Conservation (phyloP, 2,329 filamentous ascomycete genomes). For the Botrytis elliptica region DNA sequence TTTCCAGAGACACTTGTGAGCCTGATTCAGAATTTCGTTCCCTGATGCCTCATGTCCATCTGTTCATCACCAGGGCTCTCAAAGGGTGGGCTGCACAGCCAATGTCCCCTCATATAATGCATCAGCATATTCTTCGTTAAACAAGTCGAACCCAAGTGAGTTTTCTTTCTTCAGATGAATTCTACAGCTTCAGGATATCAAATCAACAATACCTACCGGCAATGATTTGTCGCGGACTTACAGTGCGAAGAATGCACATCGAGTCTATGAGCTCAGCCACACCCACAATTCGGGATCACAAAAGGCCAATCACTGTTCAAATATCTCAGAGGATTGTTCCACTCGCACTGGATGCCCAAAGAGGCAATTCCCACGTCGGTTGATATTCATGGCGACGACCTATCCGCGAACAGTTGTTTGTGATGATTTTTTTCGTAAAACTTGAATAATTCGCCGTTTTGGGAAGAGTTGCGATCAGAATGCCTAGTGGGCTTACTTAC, state of each 20-base stretch:
- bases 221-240: not conserved
- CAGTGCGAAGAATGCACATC: not conserved
- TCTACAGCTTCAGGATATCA: not conserved
- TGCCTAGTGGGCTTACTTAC: not conserved
- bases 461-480: not conserved
- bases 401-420: not conserved
- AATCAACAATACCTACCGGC: not conserved
- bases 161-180: not conserved
- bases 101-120: too few species aligned
- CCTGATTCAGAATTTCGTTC: not conserved
- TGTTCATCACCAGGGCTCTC: not conserved
- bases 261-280: not conserved
- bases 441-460: not conserved
- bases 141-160: not conserved
- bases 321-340: not conserved
- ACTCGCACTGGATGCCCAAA: not conserved
- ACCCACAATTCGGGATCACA: not conserved
- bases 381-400: not conserved
- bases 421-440: not conserved
- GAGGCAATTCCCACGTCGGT: not conserved
- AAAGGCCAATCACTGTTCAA: not conserved
- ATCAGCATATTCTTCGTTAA: not conserved
- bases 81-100: not conserved
- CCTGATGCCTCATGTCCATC: not conserved
- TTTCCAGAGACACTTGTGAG: not conserved